Evolutionary conservation across 768 basidiomycete species (phyloP).

Genomic region (Boletus insuetus): DNA sequence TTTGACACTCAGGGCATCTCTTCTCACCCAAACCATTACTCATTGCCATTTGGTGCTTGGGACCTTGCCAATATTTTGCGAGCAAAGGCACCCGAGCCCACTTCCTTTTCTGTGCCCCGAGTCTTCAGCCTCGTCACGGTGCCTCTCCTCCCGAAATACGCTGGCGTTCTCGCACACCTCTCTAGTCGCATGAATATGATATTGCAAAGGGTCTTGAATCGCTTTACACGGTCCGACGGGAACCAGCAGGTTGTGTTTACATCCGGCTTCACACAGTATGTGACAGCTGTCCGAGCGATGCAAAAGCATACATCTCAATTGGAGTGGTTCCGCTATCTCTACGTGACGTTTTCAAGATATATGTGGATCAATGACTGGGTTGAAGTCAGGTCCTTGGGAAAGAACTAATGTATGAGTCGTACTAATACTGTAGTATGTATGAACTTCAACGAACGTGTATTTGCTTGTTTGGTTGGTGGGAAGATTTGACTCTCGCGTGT

Average conservation of each 20-base stretch:
- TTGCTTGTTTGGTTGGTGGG: constrained; percentile 29
- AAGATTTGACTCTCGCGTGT: constrained; percentile 9
- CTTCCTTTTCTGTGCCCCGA: constrained; percentile 31
- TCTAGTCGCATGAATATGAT: constrained; percentile 47
- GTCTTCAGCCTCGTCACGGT: constrained; percentile 64
- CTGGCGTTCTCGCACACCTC: constrained; percentile 49
- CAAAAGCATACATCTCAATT: constrained; percentile 69
- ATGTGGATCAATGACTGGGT: constrained; percentile 93
- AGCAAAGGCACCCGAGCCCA: constrained; percentile 28
- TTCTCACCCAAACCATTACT: constrained; percentile 83
- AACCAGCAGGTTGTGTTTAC: constrained; percentile 42
- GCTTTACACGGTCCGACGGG: neutral
- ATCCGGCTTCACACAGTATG: constrained; percentile 55
- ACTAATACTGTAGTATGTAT: neutral
- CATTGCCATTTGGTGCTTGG: constrained; percentile 57
- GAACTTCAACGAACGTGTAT: constrained; percentile 12
- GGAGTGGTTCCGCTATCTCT: constrained; percentile 88
- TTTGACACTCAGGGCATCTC: constrained; percentile 80
- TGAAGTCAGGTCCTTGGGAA: constrained; percentile 35
- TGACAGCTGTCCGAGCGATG: constrained; percentile 65
- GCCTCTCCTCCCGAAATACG: constrained; percentile 59
- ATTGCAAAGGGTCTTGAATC: constrained; percentile 4
- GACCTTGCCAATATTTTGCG: constrained; percentile 38
- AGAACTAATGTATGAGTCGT: neutral
- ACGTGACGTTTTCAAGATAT: constrained; percentile 76